Conservation (phyloP, 164 flowering plant genomes). For the Nymphaea thermarum region DNA sequence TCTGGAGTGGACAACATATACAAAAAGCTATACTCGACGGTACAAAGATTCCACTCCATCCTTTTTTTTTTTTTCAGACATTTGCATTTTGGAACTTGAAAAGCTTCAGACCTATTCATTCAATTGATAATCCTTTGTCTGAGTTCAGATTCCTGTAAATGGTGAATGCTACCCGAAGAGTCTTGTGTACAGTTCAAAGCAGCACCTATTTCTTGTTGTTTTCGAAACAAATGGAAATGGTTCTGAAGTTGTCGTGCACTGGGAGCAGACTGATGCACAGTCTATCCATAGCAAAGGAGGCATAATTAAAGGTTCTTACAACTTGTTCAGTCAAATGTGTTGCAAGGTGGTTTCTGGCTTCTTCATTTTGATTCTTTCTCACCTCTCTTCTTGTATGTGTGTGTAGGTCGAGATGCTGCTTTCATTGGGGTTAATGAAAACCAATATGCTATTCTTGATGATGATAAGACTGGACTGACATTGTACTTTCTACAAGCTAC, state of each 20-base stretch:
- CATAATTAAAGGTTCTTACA: constrained; percentile 61
- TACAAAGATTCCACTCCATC: constrained; percentile 6
- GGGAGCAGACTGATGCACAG: constrained; percentile 72
- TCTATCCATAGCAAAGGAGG: constrained; percentile 54
- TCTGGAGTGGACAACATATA: constrained; percentile 71
- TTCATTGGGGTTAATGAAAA: constrained; percentile 79
- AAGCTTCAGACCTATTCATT: not conserved
- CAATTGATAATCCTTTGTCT: constrained; percentile 5
- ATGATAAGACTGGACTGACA: constrained; percentile 69
- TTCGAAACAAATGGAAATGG: constrained; percentile 70
- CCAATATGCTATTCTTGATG: constrained; percentile 87
- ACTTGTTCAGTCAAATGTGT: not conserved
- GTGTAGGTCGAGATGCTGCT: constrained; percentile 88
- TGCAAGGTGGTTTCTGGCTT: not conserved
- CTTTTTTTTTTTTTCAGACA: not conserved
- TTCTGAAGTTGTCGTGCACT: constrained; percentile 76
- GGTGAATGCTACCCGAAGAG: constrained; percentile 57
- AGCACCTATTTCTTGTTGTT: constrained; percentile 73
- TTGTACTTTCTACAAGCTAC: constrained; percentile 60
- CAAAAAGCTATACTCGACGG: constrained; percentile 84
- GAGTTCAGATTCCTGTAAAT: constrained; percentile 70
- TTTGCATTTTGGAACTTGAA: not conserved
- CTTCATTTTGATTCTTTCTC: not conserved
- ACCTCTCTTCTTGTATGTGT: constrained; percentile 1
- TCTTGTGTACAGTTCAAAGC: constrained; percentile 69